A percentile compares a stretch with the other conserved stretches of the same genome.
Evolutionary conservation across 2,329 filamentous ascomycete species (phyloP).

Genomic region (Hypoxylon sp.): DNA sequence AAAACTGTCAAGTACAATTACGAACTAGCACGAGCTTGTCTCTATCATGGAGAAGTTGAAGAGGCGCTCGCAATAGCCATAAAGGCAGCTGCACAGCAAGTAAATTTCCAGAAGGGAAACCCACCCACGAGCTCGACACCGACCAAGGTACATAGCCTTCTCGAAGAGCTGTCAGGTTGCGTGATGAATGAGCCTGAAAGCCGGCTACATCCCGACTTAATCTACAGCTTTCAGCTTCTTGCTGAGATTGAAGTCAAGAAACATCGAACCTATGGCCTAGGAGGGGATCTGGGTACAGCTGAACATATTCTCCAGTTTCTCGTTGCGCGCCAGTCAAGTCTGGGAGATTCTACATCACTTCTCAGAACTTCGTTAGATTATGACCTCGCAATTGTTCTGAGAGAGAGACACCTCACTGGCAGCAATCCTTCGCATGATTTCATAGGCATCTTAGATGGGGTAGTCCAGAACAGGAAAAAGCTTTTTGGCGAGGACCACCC

Average conservation of each 20-base stretch:
- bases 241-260: not conserved
- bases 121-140: no score
- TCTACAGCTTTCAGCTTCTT: not conserved
- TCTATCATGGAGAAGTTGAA: not conserved
- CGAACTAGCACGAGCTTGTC: not conserved
- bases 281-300: not conserved
- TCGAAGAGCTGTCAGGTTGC: not conserved
- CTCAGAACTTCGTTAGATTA: not conserved
- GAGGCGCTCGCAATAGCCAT: not conserved
- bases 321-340: not conserved
- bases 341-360: not conserved
- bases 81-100: not conserved
- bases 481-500: not conserved
- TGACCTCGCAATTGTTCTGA: not conserved
- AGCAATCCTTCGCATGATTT: not conserved
- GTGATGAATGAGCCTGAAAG: not conserved
- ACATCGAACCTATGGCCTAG: not conserved
- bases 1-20: not conserved
- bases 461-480: not conserved
- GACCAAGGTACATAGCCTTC: not conserved
- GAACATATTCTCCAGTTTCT: not conserved
- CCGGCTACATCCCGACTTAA: not conserved
- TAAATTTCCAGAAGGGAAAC: no score
- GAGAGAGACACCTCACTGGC: not conserved
- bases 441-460: not conserved